Evolutionary conservation across 495 filamentous ascomycete genomes (phyloP), one percentile per base, ranked within the genome.

Genomic region (Parachaetomium inaequale): DNA sequence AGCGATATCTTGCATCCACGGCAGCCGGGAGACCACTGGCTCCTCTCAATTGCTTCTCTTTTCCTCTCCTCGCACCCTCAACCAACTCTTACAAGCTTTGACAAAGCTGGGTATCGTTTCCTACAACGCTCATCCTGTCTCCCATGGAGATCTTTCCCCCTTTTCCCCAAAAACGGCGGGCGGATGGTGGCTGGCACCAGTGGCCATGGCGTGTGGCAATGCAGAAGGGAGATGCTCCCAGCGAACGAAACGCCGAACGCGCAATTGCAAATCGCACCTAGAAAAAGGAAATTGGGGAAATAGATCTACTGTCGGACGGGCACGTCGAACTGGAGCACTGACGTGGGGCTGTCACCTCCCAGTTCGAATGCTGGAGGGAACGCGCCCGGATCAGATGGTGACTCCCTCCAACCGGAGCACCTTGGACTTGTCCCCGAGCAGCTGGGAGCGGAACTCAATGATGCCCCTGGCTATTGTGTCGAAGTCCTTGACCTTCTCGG

Each of bases 391-490:
- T 76, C 69, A 76, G 32, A 76, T 61, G 53, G 56, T 61, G 43
- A 76, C 72, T 14, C 68, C 68, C 14, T 73, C 75, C 58, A 81
- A 63, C 43, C 68, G 75, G 61, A 78, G 75, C 36, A 84, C 71
- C 76, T 78, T 82, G 66, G 76, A 78, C 56, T 73, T 72, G 68
- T 84, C 81, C 36, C 76, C 77, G 47, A 80, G 75, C 59, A 84
- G 81, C 49, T 75, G 72, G 58, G 74, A 65, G 79, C 94, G 91
- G 75, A 89, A 95, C 68, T 87, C 84, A 70, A 89, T 83, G 75
- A 98, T 96, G 65, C 88, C 86, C 63, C 82, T 73, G 51, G 91
- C 91, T 72, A 97, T 91, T 58, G 81, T 85, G 68, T 85, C 82
- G 70, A 95, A 92, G 67, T 96, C 91, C 74, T 84, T 87, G 68